Evolutionary conservation across 1,139 yeast genomes (phyloP), one percentile per base, ranked within the genome.

Genomic region (Geotrichum carabidarum): DNA sequence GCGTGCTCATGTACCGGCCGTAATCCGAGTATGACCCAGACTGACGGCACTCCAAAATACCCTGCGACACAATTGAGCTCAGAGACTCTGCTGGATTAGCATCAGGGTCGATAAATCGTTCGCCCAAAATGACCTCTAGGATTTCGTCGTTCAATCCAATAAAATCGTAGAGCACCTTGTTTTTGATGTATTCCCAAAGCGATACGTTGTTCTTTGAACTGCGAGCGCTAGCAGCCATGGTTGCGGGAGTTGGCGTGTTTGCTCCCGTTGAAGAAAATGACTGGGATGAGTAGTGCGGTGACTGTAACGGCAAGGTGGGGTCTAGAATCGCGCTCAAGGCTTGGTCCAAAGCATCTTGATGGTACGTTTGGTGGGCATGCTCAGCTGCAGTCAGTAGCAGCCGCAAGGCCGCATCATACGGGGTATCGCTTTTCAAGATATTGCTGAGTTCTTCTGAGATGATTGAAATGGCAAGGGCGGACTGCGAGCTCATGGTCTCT

Each of bases 101-200:
- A 14, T 51, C 46, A 2, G 60, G 57, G 36, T 60, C 65, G 15
- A 59, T 47, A 41, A 60, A 62, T 36, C 64, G 60, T 42, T 60
- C 63, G 12, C 69, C 69, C 43, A 67, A 62, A 17, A 69, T 59
- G 35, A 70, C 61, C 53, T 68, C 71, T 45, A 68, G 54, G 1
- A 68, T 65, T 49, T 64, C 63, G 53, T 69, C 72, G 48, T 67
- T 67, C 44, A 68, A 58, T 18, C 68, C 68, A 41, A 67, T 62
- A 44, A 66, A 61, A 49, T 62, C 65, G 18, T 59, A 57, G 36
- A 65, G 49, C 12, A 62, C 60, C 34, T 58, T 57, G 43, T 58
- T 57, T 8, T 58, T 56, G 34, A 62, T 51, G 17, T 53, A 48
- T 42, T 58, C 57, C 64, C 65, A 62, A 2, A 27, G 30, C 1